phyloP scores from a whole-genome alignment of 2,329 filamentous ascomycete species.

The Colletotrichum filicis region DNA sequence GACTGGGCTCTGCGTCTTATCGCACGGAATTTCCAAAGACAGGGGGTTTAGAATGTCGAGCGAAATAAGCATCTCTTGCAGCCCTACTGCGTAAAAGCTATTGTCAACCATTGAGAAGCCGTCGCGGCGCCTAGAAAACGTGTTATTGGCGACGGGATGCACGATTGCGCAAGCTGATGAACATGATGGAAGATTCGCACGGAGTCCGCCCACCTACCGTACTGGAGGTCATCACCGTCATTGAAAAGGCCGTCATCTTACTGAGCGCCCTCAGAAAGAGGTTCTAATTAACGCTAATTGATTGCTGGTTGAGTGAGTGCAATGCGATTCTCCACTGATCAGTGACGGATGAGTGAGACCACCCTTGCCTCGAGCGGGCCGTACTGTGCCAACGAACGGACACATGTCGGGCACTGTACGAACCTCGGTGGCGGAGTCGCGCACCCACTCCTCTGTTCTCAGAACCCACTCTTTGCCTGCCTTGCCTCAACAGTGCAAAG shows the following conservation, averaged over 20 bases:
- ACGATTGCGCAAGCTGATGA: background rate
- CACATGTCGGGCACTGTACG: background rate
- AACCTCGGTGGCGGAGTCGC: background rate
- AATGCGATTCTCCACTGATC: background rate
- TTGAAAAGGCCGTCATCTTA: background rate
- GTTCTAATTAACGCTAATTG: conserved; percentile 16
- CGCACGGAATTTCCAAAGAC: background rate
- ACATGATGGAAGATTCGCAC: background rate
- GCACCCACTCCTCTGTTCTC: background rate
- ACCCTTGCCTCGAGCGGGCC: background rate
- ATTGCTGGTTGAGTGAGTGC: background rate
- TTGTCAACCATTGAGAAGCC: background rate
- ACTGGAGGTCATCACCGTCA: background rate
- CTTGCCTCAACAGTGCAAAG: background rate
- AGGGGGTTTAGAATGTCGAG: background rate
- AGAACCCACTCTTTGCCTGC: background rate
- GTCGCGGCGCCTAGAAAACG: background rate
- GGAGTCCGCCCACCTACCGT: background rate
- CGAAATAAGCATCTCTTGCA: conserved; percentile 25
- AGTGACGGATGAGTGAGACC: background rate
- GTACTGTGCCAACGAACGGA: background rate
- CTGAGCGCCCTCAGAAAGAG: background rate
- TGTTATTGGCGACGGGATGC: background rate
- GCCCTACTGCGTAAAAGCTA: background rate
- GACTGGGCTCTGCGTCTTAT: background rate